Evolutionary conservation across 345 rosid species (phyloP).

Genomic region (Erodium maritimum): DNA sequence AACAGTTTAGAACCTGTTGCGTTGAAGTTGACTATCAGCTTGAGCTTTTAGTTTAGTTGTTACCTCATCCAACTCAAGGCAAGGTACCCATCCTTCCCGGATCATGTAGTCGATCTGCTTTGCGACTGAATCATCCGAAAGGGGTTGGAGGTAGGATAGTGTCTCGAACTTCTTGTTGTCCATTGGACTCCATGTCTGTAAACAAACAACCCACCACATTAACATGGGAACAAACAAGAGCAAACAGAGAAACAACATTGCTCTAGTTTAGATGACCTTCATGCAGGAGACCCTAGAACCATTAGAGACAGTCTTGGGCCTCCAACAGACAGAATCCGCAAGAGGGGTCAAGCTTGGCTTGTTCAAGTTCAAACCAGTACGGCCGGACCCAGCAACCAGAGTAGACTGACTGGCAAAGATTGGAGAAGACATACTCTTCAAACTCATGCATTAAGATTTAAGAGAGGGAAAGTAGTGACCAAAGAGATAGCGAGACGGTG

Average conservation of each 20-base stretch:
- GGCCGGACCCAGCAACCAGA: conserved; percentile 20
- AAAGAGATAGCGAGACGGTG: neutral
- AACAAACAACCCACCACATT: neutral
- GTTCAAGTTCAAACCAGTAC: conserved; percentile 27
- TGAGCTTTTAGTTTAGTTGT: too few species aligned
- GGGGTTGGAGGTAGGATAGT: conserved; percentile 43
- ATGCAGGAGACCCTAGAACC: conserved; percentile 43
- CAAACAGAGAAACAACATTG: neutral
- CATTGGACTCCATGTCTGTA: conserved; percentile 60
- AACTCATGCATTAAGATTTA: conserved; percentile 3
- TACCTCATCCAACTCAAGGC: conserved; percentile 69
- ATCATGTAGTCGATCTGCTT: conserved; percentile 57
- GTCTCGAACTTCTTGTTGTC: conserved; percentile 46
- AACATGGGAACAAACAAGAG: neutral
- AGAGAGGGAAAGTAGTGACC: neutral
- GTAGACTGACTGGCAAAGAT: conserved; percentile 27
- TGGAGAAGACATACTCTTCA: conserved; percentile 34
- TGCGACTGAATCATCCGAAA: conserved; percentile 31
- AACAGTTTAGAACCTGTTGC: neutral
- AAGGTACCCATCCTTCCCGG: conserved; percentile 57
- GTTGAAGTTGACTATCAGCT: neutral
- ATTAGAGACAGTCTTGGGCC: conserved; percentile 35
- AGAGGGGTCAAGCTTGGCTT: conserved; percentile 20
- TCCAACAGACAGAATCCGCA: conserved; percentile 31
- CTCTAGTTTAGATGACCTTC: conserved; percentile 37